Evolutionary conservation across 805 yeast species (phyloP).

Genomic region (Zygotorulaspora chibaensis): DNA sequence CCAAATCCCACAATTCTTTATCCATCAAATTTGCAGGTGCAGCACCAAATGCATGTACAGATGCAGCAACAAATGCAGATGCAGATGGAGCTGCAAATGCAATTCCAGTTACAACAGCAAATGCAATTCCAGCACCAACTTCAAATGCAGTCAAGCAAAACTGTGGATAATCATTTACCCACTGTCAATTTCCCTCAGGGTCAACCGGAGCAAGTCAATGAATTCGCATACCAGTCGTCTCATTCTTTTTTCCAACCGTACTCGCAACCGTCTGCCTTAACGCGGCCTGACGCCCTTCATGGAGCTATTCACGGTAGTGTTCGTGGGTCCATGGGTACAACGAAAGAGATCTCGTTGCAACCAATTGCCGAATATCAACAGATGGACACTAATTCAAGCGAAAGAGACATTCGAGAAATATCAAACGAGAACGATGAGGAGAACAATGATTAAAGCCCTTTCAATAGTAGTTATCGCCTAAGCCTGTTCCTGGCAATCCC

Average conservation of each 20-base stretch:
- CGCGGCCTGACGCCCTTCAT: not conserved
- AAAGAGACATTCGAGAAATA: not conserved
- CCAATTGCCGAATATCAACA: not conserved
- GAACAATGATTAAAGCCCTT: not conserved
- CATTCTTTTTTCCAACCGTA: not conserved
- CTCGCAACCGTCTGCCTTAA: not conserved
- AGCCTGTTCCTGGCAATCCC: too few relatives aligned
- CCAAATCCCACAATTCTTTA: not conserved
- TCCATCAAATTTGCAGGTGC: slow-evolving; percentile 3
- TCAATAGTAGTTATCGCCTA: not conserved
- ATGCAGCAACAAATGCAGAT: slow-evolving; percentile 2
- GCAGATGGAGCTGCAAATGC: slow-evolving; percentile 5
- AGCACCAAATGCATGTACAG: slow-evolving; percentile 15
- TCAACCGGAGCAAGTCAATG: not conserved
- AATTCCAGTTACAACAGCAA: slow-evolving; percentile 9
- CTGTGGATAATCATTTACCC: not conserved
- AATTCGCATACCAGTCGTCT: slow-evolving; percentile 1
- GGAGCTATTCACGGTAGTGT: not conserved
- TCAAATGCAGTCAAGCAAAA: slow-evolving; percentile 3
- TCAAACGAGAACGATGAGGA: not conserved
- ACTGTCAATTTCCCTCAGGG: not conserved
- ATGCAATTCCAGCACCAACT: slow-evolving; percentile 16
- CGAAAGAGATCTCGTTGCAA: not conserved
- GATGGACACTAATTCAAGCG: not conserved
- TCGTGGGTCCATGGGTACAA: not conserved